Evolutionary conservation across 2,329 filamentous ascomycete genomes (phyloP).

Genomic region (Colletotrichum scovillei): DNA sequence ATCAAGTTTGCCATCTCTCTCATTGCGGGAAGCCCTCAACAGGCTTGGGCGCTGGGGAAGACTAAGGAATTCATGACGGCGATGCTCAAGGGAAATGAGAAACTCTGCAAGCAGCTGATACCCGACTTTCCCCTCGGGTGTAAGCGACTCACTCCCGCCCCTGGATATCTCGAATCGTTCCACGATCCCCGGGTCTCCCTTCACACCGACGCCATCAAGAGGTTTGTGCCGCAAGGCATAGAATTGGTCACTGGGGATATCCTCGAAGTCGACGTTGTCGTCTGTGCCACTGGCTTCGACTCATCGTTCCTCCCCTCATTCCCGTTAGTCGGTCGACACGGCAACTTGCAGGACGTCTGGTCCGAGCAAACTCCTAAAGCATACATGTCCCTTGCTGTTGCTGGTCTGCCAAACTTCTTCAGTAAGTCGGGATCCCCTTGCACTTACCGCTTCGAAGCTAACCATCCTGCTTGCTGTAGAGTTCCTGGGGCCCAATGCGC

Average conservation of each 20-base stretch:
- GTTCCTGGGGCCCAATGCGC: constrained; percentile 64
- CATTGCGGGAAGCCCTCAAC: constrained; percentile 52
- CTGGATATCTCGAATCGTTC: constrained; percentile 58
- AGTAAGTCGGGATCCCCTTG: constrained; percentile 48
- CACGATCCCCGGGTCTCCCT: constrained; percentile 34
- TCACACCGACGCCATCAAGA: constrained; percentile 51
- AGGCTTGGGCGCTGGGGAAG: constrained; percentile 54
- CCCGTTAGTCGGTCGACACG: constrained; percentile 59
- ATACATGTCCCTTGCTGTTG: constrained; percentile 65
- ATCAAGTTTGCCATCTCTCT: constrained; percentile 56
- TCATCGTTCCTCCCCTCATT: constrained; percentile 64
- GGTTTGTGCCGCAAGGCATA: constrained; percentile 60
- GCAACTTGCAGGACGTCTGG: constrained; percentile 64
- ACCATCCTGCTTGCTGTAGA: constrained; percentile 43
- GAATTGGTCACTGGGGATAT: constrained; percentile 59
- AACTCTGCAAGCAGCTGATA: constrained; percentile 62
- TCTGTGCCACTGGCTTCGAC: constrained; percentile 70
- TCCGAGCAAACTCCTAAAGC: constrained; percentile 54
- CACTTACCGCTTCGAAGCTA: neutral
- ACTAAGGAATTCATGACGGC: constrained; percentile 59
- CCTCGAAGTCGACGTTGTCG: constrained; percentile 64
- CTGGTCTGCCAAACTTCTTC: constrained; percentile 66
- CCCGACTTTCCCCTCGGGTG: constrained; percentile 61
- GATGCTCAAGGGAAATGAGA: constrained; percentile 58
- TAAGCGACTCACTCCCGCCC: constrained; percentile 61